These are phyloP conservation scores for Candida anutae DNA, from an alignment of 1,139 yeast genomes.

Conservation along the genomic window DNA sequence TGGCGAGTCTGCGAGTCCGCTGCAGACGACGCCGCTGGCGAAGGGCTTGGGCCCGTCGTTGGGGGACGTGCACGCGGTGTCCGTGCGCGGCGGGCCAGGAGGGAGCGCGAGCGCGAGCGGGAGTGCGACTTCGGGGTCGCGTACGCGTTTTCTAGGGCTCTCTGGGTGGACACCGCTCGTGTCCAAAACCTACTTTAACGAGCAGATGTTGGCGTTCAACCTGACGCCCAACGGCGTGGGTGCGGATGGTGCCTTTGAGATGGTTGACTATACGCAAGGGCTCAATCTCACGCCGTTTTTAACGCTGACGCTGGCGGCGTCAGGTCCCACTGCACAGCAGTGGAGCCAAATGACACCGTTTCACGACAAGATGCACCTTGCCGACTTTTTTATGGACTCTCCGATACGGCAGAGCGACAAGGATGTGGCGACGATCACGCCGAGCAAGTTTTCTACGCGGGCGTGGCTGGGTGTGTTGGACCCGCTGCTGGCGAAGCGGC, in stretches of 20 bases:
- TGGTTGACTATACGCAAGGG: conserved; percentile 29
- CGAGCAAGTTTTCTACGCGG: conserved; percentile 29
- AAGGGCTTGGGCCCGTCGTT: no score
- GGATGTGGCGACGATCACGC: conserved; percentile 36
- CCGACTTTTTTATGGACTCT: conserved; percentile 40
- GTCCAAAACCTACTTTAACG: conserved; percentile 31
- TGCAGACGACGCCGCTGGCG: no score
- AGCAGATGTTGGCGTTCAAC: conserved; percentile 26
- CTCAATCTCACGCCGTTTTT: conserved; percentile 39
- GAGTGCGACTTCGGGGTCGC: no score
- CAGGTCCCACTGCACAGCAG: conserved; percentile 11
- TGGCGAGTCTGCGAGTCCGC: no score
- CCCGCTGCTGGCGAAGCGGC: conserved; percentile 29
- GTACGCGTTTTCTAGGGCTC: no score
- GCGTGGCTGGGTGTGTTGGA: no score
- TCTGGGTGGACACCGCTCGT: conserved; percentile 43
- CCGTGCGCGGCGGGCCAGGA: no score
- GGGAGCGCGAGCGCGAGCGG: no score
- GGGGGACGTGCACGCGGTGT: no score
- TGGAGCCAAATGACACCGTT: conserved; percentile 32
- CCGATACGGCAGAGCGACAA: conserved; percentile 30
- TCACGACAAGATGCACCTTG: conserved; percentile 35
- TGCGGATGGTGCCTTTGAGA: conserved; percentile 6
- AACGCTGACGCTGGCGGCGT: conserved; percentile 13
- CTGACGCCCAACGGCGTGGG: conserved; percentile 26